These are phyloP conservation scores for Pezicula rhizophila DNA, from an alignment of 2,329 filamentous ascomycete genomes.

Conservation along the genomic window DNA sequence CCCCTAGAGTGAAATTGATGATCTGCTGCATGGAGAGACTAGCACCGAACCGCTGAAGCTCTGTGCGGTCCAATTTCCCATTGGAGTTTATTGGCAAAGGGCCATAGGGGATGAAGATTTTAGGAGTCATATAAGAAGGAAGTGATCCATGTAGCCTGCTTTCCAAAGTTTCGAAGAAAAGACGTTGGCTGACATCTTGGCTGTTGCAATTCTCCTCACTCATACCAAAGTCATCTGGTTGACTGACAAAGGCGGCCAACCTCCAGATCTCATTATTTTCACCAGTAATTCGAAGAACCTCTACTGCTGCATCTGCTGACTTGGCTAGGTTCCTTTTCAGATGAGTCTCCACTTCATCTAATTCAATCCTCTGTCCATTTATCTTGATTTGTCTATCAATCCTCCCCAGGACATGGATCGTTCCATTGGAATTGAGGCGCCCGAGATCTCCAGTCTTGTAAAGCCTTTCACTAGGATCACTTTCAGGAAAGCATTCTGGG, in stretches of 20 bases:
- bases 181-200: not conserved
- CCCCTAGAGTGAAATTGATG: too few species aligned
- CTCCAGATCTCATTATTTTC: not conserved
- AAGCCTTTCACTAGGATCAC: conserved; percentile 24
- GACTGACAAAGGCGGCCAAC: not conserved
- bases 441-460: conserved; percentile 62
- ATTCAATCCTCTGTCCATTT: conserved; percentile 56
- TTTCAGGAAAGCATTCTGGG: not conserved
- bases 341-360: conserved; percentile 47
- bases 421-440: conserved; percentile 48
- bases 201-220: not conserved
- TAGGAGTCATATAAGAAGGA: not conserved
- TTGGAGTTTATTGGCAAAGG: not conserved
- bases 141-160: not conserved
- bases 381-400: conserved; percentile 60
- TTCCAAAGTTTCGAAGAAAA: not conserved
- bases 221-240: not conserved
- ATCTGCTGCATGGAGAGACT: not conserved
- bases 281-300: not conserved
- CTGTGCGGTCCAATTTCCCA: not conserved
- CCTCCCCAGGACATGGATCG: conserved; percentile 57
- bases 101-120: not conserved
- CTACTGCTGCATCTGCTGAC: not conserved
- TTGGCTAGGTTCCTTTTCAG: not conserved
- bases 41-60: not conserved